A percentile compares a stretch with the other conserved stretches of the same genome.
Evolutionary conservation across 495 filamentous ascomycete species (phyloP).

Genomic region (Podospora sp.): DNA sequence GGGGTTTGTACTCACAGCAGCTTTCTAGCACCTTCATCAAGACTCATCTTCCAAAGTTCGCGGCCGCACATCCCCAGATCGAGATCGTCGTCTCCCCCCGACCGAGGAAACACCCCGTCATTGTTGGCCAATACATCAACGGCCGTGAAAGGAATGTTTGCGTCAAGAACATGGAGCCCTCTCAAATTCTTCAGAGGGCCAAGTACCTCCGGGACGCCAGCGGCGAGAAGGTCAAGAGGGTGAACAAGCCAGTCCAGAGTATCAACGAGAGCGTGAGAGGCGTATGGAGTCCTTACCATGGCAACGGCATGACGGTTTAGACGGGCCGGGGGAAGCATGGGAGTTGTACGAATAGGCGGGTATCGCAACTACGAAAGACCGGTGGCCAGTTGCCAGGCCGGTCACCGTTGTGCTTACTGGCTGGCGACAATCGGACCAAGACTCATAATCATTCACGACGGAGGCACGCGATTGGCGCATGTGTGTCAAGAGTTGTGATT

Average conservation of each 20-base stretch:
- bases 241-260: slow-evolving; percentile 81
- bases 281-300: slow-evolving; percentile 93
- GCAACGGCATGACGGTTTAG: slow-evolving; percentile 53
- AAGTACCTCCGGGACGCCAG: slow-evolving; percentile 78
- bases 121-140: slow-evolving; percentile 87
- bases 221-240: slow-evolving; percentile 78
- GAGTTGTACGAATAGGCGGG: slow-evolving; percentile 19
- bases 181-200: slow-evolving; percentile 81
- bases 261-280: slow-evolving; percentile 91
- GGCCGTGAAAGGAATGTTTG: slow-evolving; percentile 84
- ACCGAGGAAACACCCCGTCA: slow-evolving; percentile 81
- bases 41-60: slow-evolving; percentile 73
- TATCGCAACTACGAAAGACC: slow-evolving; percentile 4
- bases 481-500: slow-evolving; percentile 1
- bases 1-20: background rate
- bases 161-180: slow-evolving; percentile 78
- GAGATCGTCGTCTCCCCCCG: slow-evolving; percentile 89
- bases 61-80: slow-evolving; percentile 79
- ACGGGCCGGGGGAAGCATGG: background rate
- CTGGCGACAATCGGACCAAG: slow-evolving; percentile 3
- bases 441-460: background rate
- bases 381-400: background rate
- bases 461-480: too few species aligned
- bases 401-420: background rate
- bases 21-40: slow-evolving; percentile 73